These are phyloP conservation scores for Avicennia marina DNA, from an alignment of 257 asterid species.

Conservation along the genomic window DNA sequence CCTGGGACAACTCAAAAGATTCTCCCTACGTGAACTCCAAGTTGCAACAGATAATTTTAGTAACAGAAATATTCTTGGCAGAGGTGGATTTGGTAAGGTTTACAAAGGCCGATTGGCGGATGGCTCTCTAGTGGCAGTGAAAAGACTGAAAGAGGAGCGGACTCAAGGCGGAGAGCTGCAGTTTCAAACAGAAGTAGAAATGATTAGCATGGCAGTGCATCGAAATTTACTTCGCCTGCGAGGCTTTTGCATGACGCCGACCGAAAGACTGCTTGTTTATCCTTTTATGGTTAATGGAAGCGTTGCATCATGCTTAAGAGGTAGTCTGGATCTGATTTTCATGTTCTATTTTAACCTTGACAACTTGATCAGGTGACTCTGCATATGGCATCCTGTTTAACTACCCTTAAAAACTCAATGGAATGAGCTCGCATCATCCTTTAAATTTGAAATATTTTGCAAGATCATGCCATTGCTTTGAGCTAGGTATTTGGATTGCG, in stretches of 20 bases:
- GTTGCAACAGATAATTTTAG: slow-evolving; percentile 77
- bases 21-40: slow-evolving; percentile 79
- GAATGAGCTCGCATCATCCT: too few relatives aligned
- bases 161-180: slow-evolving; percentile 82
- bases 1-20: slow-evolving; percentile 85
- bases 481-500: too few relatives aligned
- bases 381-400: too few relatives aligned
- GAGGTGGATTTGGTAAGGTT: slow-evolving; percentile 91
- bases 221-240: slow-evolving; percentile 73
- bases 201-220: slow-evolving; percentile 93
- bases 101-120: slow-evolving; percentile 89
- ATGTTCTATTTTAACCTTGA: background rate
- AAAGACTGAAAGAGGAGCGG: slow-evolving; percentile 87
- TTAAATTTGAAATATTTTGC: too few relatives aligned
- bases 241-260: slow-evolving; percentile 94
- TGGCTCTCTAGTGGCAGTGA: slow-evolving; percentile 81
- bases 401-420: too few relatives aligned
- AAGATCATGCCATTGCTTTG: too few relatives aligned
- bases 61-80: slow-evolving; percentile 63
- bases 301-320: slow-evolving; percentile 96
- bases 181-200: slow-evolving; percentile 93
- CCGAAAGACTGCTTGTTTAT: slow-evolving; percentile 89
- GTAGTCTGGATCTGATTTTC: slow-evolving; percentile 31
- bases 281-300: slow-evolving; percentile 93
- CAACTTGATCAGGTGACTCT: background rate